Evolutionary conservation across 2,329 filamentous ascomycete species (phyloP), one percentile per base, ranked within the genome.

Genomic region (Bipolaris victoriae): DNA sequence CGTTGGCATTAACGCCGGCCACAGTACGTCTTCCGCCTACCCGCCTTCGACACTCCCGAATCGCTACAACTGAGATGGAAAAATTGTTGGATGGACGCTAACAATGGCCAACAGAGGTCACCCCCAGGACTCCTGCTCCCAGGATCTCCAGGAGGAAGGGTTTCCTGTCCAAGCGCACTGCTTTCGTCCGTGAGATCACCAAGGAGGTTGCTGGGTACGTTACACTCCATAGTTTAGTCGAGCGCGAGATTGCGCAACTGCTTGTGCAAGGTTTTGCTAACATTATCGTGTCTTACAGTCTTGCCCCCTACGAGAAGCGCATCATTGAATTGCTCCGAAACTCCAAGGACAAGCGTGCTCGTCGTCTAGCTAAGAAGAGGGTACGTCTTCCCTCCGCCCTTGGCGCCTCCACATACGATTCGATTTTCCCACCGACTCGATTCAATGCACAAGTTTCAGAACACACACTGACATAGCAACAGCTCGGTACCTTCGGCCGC

Each of bases 331-430:
- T 99, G 80, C 90, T 99, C 83, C 92, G 95, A 78, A 99, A 99
- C 90, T 90, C 87, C 86, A 96, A 96, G 86, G 95, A 99, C 84
- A 98, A 98, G 91, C 92, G 94, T 83, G 94, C 94, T 77, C 88
- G 94, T 76, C 97, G 97, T 90, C 91, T 97, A 78, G 94, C 94
- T 77, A 98, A 98, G 93, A 97, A 96, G 91, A 89, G 94, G 82
- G 90, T 94, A 87, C 72, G 90, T 87, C 59, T 56, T 40, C 51
- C 51, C 57, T 26, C 50, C 35, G 39, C 11, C 31, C 37, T 26
- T 43, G 40, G 18, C 22, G 18, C n/a, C 18, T 22, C n/a, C 20
- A 48, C 10, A 37, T 22, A 29, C n/a, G 40, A 54, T n/a, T n/a
- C 41, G 49, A 51, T 37, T 39, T 51, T 37, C 5, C 29, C n/a